Evolutionary conservation across 202 grass and related monocot species (phyloP).

Genomic region (Zoysia matrella): DNA sequence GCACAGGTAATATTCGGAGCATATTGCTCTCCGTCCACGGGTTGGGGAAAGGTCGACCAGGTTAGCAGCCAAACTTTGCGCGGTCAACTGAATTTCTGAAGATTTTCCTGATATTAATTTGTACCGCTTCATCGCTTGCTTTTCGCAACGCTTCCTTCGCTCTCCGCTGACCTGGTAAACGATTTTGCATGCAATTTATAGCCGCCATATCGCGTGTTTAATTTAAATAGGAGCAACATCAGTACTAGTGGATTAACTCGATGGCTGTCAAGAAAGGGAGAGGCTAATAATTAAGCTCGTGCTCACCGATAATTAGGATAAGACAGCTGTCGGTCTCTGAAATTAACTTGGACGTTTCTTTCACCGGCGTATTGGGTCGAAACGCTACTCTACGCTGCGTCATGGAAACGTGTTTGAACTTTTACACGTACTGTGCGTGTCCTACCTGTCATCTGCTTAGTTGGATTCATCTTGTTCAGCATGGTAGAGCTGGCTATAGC

Average conservation of each 20-base stretch:
- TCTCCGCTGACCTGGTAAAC: not conserved
- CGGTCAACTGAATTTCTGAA: not conserved
- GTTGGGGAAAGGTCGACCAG: not conserved
- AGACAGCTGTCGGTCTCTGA: slow-evolving; percentile 15
- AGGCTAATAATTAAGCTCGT: not conserved
- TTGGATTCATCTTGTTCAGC: slow-evolving; percentile 3
- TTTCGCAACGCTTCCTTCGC: too few species aligned
- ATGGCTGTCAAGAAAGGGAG: not conserved
- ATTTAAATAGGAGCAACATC: not conserved
- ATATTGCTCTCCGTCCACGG: slow-evolving; percentile 4
- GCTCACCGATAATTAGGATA: not conserved
- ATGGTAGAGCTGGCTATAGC: not conserved
- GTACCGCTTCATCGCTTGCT: not conserved
- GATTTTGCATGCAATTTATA: slow-evolving; percentile 1
- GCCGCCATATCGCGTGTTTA: slow-evolving; percentile 23
- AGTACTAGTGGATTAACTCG: not conserved
- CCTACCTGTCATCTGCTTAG: not conserved
- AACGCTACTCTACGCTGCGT: not conserved
- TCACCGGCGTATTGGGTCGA: not conserved
- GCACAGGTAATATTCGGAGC: slow-evolving; percentile 15
- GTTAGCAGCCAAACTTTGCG: not conserved
- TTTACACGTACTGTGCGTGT: not conserved
- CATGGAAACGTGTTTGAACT: not conserved
- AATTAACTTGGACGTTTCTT: slow-evolving; percentile 29
- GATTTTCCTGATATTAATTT: too few species aligned